phyloP scores from a whole-genome alignment of 495 filamentous ascomycete genomes.

The Penicillium soppii region DNA sequence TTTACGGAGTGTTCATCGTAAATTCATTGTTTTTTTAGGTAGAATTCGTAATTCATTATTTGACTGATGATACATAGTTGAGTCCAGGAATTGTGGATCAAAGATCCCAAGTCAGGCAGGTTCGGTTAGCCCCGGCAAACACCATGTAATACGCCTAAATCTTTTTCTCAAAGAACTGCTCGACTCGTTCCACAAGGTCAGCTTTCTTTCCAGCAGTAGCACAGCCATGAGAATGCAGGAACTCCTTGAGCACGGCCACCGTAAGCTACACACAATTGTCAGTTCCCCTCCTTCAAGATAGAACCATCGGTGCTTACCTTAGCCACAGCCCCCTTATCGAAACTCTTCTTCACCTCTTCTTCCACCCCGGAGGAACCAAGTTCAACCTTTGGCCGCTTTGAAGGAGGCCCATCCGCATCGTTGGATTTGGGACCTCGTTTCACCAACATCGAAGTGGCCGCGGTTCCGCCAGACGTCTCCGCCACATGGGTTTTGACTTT shows the following conservation, averaged over 20 bases:
- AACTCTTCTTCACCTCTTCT: slow-evolving; percentile 60
- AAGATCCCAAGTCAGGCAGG: too few relatives aligned
- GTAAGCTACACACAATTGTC: slow-evolving; percentile 49
- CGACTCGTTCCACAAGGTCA: slow-evolving; percentile 74
- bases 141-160: too few relatives aligned
- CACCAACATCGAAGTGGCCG: slow-evolving; percentile 34
- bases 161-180: slow-evolving; percentile 70
- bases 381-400: slow-evolving; percentile 54
- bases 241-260: slow-evolving; percentile 67
- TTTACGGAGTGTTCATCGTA: too few relatives aligned
- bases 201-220: slow-evolving; percentile 69
- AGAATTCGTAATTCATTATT: too few relatives aligned
- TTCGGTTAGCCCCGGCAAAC: too few relatives aligned
- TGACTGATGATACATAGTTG: too few relatives aligned
- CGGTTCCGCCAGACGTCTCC: slow-evolving; percentile 39
- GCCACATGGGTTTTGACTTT: slow-evolving; percentile 55
- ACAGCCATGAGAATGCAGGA: slow-evolving; percentile 61
- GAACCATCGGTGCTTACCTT: slow-evolving; percentile 44
- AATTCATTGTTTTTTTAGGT: too few relatives aligned
- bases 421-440: slow-evolving; percentile 47
- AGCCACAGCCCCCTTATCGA: slow-evolving; percentile 57
- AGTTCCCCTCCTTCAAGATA: not conserved
- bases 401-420: slow-evolving; percentile 27
- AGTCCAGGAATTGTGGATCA: too few relatives aligned
- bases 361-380: slow-evolving; percentile 39